Conservation (phyloP, 805 yeast species). For the Metschnikowia lochheadii region DNA sequence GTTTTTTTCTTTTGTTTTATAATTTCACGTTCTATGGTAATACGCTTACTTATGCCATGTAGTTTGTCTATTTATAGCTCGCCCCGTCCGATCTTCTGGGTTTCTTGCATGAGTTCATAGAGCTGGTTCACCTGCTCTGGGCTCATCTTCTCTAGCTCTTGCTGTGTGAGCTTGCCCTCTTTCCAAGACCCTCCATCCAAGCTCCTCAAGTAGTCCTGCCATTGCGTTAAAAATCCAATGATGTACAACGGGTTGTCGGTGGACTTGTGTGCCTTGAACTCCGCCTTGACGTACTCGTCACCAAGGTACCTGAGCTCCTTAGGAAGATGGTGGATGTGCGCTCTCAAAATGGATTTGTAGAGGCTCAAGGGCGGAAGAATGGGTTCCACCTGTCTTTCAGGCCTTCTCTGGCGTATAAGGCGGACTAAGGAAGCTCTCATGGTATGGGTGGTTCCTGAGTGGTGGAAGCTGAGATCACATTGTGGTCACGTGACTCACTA, state of each 20-base stretch:
- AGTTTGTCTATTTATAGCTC: neutral
- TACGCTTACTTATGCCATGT: neutral
- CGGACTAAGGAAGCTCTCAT: slow-evolving; percentile 39
- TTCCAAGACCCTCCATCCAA: slow-evolving; percentile 47
- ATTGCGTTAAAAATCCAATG: slow-evolving; percentile 86
- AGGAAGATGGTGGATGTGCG: slow-evolving; percentile 66
- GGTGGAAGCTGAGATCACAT: neutral
- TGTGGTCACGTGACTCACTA: neutral
- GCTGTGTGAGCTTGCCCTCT: slow-evolving; percentile 49
- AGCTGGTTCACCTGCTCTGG: slow-evolving; percentile 85
- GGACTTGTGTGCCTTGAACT: slow-evolving; percentile 77
- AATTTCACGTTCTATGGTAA: neutral
- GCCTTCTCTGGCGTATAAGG: slow-evolving; percentile 39
- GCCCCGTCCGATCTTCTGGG: slow-evolving; percentile 35
- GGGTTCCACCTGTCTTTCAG: slow-evolving; percentile 38
- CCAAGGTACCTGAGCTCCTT: slow-evolving; percentile 72
- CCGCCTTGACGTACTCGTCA: slow-evolving; percentile 83
- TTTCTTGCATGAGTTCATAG: slow-evolving; percentile 75
- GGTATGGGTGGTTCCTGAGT: neutral
- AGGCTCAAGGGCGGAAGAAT: slow-evolving; percentile 78
- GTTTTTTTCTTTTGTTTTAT: neutral
- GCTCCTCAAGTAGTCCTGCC: slow-evolving; percentile 80
- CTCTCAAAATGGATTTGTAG: slow-evolving; percentile 76
- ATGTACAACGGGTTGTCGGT: slow-evolving; percentile 90
- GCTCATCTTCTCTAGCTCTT: slow-evolving; percentile 73